Base-by-base conservation (phyloP, 768 basidiomycete genomes). In the Trametes punicea region DNA sequence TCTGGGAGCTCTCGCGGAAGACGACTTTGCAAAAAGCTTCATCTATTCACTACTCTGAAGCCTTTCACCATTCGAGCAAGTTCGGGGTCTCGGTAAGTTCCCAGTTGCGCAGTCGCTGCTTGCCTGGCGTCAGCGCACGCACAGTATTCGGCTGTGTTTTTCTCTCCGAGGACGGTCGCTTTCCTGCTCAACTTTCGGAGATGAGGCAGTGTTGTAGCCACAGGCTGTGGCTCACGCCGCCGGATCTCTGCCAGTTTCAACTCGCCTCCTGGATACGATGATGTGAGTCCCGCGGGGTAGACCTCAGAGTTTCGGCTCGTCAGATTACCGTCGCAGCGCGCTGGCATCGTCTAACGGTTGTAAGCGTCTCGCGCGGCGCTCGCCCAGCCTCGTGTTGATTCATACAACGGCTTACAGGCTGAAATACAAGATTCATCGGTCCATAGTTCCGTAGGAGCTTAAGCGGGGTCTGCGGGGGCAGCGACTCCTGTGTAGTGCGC, bases 11-110 rank as follows among this genome's bases (percentile, higher is more conserved):
- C 38, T 23, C 34, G 41, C 13, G 26, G 29, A 27, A 50, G 60
- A 11, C 44, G 42, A 4, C 46, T 67, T 33, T 46, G 59, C 36
- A 64, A 64, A 21, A 61, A 65, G 59, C 56, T 67, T 38, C 41
- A 48, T 33, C 56, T 67, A 26, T 46, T 61, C 9, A 15, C 40
- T 11, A 42, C 50, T 20, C 47, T 64, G 16, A 48, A 51, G 38
- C 66, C 66, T 4, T 56, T 46, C 23, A 34, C 25, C 46, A 11
- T 57, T 66, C 2, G 53, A n/a, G 61, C 23, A 58, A 49, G 31
- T 64, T 64, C 44, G 54, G 55, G 42, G 52, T 64, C 18, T 41
- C 56, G 47, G 65, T 66, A 21, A 46, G 62, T 50, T 25, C 20
- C 39, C 21, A 42, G 16, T 45, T 26, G 3, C 26, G 2, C 16